Base-by-base conservation (phyloP, 371 early-diverging fungal genomes). In the Batkoa obscura region DNA sequence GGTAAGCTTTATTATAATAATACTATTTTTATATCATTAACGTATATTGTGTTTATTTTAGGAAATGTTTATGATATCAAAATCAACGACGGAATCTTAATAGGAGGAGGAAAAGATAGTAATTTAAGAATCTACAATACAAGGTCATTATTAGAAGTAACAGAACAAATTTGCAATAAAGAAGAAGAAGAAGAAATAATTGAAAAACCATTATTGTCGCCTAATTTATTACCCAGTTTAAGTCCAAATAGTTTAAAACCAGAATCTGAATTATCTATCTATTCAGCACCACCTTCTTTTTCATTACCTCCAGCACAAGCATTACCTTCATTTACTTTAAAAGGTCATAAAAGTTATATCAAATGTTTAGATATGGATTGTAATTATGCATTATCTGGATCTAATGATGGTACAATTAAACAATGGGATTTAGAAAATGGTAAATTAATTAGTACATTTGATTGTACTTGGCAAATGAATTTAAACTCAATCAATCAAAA, bases 351-450 rank as follows among this genome's bases (percentile, higher is more conserved):
- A 34, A 73, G 68, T 13, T 67, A 67, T 46, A 66, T 81, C 3
- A 75, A 73, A 2, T 74, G 75, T 38, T 30, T 81, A 1, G 64
- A 75, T 60, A 66, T 67, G 5, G 72, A 75, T 51, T 33, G 5
- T 13, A 37, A 35, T 46, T 50, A 23, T 43, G 56, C 73, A 68
- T 69, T 91, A 1, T 81, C 86, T n/a, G 93, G 90, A 17, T 76
- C 86, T 5, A 78, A 84, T 35, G 95, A 97, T 70, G 77, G 80
- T 60, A 86, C 91, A 2, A 81, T 91, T 61, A 76, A 80, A 42
- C 81, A 88, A 50, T 97, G 93, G 93, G 90, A 90, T 65, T 53
- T 88, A 59, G 72, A 73, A 47, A 90, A 79, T 37, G 89, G 84
- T 36, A 67, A 72, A 56, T 73, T 74, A 65, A 72, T 80, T 8